Evolutionary conservation across 768 basidiomycete species (phyloP), one percentile per base, ranked within the genome.

Genomic region (Steccherinum ochraceum): DNA sequence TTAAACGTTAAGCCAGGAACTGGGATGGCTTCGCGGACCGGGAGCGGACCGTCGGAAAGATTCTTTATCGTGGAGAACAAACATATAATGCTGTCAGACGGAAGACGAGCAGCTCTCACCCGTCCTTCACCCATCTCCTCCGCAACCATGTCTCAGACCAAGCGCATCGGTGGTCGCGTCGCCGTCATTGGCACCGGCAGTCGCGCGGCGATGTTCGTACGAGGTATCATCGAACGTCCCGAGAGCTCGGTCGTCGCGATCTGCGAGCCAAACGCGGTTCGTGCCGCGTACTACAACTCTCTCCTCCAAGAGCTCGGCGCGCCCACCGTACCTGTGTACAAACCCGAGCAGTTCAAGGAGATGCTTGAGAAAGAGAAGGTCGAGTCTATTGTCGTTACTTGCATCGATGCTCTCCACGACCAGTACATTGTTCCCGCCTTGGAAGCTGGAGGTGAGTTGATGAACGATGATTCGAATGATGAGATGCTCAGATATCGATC

Each of bases 331-430:
- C 71, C 71, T 12, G 68, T 75, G 19, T 71, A 71, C 59, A 57
- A 66, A 49, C 67, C 72, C 10, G 69, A 69, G 23, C 61, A 68
- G 30, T 79, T 72, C 65, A 58, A 60, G 52, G 65, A 67, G 52
- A 79, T 78, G 76, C 60, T 79, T 52, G 58, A 66, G 43, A 68
- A 69, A 48, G 71, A 74, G 56, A 68, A 66, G 24, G 72, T 77
- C 20, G 72, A 77, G 48, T 69, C 67, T n/a, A 61, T 77, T 4
- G 75, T 79, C 1, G 67, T 79, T 2, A 77, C 75, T 4, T 76
- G 75, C 45, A 64, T 78, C 25, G 76, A 79, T 55, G 69, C 72
- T 12, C 62, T 72, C 42, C 76, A 79, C 54, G 70, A 76, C 57
- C 46, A 64, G 47, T 79, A 74, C 60, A 77, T 77, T 54, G 68